Evolutionary conservation across 2,329 filamentous ascomycete genomes (phyloP).

Genomic region (Thelonectria blattea): DNA sequence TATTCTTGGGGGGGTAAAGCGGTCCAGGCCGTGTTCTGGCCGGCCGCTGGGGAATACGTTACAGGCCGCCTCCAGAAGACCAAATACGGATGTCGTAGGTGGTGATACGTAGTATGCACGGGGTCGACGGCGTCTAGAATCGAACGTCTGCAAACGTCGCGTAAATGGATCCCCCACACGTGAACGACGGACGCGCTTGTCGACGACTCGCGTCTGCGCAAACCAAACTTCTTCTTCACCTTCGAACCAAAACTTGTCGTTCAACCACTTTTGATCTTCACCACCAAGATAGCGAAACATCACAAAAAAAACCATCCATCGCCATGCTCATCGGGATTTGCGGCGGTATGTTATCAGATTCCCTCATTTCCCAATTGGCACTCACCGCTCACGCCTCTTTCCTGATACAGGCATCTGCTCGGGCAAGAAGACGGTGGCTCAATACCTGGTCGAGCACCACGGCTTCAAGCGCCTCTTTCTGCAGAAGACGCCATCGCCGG

Average conservation of each 20-base stretch:
- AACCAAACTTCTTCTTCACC: neutral
- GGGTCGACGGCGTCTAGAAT: slow-evolving; percentile 2
- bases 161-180: slow-evolving; percentile 6
- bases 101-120: neutral
- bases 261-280: neutral
- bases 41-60: neutral
- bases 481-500: slow-evolving; percentile 21
- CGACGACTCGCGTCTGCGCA: slow-evolving; percentile 5
- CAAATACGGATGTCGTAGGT: neutral
- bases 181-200: slow-evolving; percentile 8
- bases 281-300: no score
- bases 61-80: slow-evolving; percentile 7
- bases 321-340: slow-evolving; percentile 80
- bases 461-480: slow-evolving; percentile 79
- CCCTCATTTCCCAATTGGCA: slow-evolving; percentile 1
- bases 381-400: slow-evolving; percentile 19
- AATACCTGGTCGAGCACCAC: slow-evolving; percentile 85
- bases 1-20: no score
- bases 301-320: neutral
- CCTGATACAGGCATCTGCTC: slow-evolving; percentile 77
- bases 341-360: slow-evolving; percentile 59
- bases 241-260: neutral
- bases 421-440: slow-evolving; percentile 87
- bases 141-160: slow-evolving; percentile 7
- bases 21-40: no score